Base-by-base conservation (phyloP, 2,329 filamentous ascomycete species). In the Ceratocystis harringtonii region DNA sequence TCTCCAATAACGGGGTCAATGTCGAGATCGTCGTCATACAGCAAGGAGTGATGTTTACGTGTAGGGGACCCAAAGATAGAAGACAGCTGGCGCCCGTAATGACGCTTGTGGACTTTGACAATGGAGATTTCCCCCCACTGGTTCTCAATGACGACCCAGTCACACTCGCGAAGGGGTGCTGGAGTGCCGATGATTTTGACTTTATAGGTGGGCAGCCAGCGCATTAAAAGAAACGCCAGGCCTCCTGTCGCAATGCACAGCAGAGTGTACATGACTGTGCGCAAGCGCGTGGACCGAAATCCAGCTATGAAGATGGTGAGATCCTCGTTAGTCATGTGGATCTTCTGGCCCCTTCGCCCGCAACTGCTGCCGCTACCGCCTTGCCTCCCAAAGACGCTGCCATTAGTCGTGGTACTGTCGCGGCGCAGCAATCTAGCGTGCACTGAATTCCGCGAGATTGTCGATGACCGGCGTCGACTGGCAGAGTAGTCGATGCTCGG, bases 111-210 rank as follows among this genome's bases (percentile, higher is more conserved):
- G 12, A 97, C 80, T 62, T 84, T 72, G 71, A 95, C 83, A n/a
- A 94, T 83, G 12, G 82, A 80, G 74, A 97, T 88, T 74, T 97
- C 92, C 62, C 89, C 88, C 92, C 94, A 97, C 80, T 97, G 91
- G 72, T 99, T 96, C 81, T 96, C 94, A 69, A 97, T 83, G 32
- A 95, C 92, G 55, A 96, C 87, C 94, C 95, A 99, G 67, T 89
- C 81, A 71, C 90, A 94, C 65, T 88, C 83, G 64, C 81, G 80
- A 36, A 99, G 78, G 1, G 89, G 79, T 17, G 83, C 83, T 4
- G 85, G 77, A 64, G 78, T 81, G 32, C 94, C 94, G 50, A 89
- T 79, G 52, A 97, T 73, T 61, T 81, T 81, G 62, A 97, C 86
- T 70, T 89, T 85, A 90, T 90, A 95, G 67, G 85, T 83, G 4